phyloP scores from a whole-genome alignment of 1,284 basidiomycete species.

The Melampsora medusae region DNA sequence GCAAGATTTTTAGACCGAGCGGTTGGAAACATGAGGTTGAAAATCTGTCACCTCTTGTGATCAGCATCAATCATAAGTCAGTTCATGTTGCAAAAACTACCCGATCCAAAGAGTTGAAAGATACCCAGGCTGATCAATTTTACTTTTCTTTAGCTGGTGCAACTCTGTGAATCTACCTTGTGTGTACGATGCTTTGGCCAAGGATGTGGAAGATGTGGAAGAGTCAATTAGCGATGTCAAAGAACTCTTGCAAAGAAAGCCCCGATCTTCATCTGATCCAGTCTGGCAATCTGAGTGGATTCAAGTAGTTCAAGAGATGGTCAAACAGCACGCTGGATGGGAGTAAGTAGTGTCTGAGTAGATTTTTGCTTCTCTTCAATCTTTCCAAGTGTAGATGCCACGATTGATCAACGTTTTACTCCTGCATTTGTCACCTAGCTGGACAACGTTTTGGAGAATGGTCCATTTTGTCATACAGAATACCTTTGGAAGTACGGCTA shows the following conservation, averaged over 20 bases:
- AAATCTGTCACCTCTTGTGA: slow-evolving; percentile 40
- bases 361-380: not conserved
- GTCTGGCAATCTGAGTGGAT: slow-evolving; percentile 58
- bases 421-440: not conserved
- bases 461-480: slow-evolving; percentile 16
- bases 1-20: slow-evolving; percentile 12
- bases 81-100: slow-evolving; percentile 48
- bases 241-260: slow-evolving; percentile 54
- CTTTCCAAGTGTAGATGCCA: not conserved
- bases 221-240: slow-evolving; percentile 58
- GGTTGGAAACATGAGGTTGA: slow-evolving; percentile 36
- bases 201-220: slow-evolving; percentile 56
- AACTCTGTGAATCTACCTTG: slow-evolving; percentile 58
- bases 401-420: not conserved
- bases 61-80: slow-evolving; percentile 57
- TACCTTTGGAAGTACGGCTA: not conserved
- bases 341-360: slow-evolving; percentile 40
- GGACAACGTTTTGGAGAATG: slow-evolving; percentile 35
- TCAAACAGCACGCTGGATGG: slow-evolving; percentile 59
- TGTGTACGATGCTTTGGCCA: slow-evolving; percentile 57
- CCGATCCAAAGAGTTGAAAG: not conserved
- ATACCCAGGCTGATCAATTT: not conserved
- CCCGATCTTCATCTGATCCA: slow-evolving; percentile 8
- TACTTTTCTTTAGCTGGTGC: slow-evolving; percentile 56
- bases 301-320: slow-evolving; percentile 56